A percentile compares a stretch with the other conserved stretches of the same genome.
These are phyloP conservation scores for Coemansia sp. DNA, from an alignment of 192 early-diverging fungal species.

Conservation along the genomic window DNA sequence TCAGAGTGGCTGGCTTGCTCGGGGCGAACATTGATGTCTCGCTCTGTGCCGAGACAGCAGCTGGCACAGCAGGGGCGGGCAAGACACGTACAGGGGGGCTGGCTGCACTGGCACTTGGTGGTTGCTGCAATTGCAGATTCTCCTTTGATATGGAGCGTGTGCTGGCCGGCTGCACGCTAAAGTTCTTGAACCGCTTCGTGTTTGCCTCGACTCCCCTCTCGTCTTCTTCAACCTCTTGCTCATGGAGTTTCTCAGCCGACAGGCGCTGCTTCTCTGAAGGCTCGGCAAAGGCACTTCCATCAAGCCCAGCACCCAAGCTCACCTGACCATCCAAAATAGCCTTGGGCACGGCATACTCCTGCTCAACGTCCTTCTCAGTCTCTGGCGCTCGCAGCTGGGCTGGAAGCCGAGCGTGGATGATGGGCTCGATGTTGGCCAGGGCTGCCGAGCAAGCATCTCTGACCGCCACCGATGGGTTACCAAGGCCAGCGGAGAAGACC, in stretches of 20 bases:
- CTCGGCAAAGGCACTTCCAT: conserved; percentile 3
- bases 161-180: not conserved
- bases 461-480: conserved; percentile 16
- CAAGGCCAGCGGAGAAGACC: conserved; percentile 31
- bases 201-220: not conserved
- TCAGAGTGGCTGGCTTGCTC: not conserved
- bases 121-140: not conserved
- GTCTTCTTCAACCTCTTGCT: not conserved
- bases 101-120: not conserved
- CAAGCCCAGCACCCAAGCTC: conserved; percentile 20
- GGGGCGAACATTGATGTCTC: not conserved
- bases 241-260: not conserved
- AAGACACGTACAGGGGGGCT: not conserved
- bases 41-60: not conserved
- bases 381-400: conserved; percentile 48
- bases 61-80: not conserved
- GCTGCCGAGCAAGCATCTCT: conserved; percentile 20
- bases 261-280: not conserved
- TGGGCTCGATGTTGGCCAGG: conserved; percentile 27
- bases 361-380: conserved; percentile 21
- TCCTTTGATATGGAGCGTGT: conserved; percentile 3
- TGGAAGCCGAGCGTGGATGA: conserved; percentile 43
- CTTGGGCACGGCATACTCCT: conserved; percentile 8
- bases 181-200: conserved; percentile 29
- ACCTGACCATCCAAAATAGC: conserved; percentile 10